Base-by-base conservation (phyloP, 768 basidiomycete genomes). In the Hericium alpestre region DNA sequence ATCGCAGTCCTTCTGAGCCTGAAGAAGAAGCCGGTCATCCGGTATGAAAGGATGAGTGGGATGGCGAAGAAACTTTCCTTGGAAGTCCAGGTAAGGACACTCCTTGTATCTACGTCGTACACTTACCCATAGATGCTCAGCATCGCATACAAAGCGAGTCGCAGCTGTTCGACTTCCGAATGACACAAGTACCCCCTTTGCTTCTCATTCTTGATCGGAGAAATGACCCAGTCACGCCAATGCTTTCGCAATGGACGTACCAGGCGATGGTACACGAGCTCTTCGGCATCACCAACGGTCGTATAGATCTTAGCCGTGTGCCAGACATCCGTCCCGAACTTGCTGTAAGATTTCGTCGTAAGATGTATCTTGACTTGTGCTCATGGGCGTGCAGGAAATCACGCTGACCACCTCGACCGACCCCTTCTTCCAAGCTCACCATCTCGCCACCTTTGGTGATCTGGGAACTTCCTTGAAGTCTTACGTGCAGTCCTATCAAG, bases 201-300 rank as follows among this genome's bases (percentile, higher is more conserved):
- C 74, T 99, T 38, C 78, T 99, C 53, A 90, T 99, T 61, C 78
- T 99, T 56, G 96, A 99, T 72, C 81, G 96, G 60, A 77, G 95
- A 61, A 97, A 96, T 70, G 96, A 99, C 66, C 96, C 96, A 2
- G 91, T 98, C 5, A 98, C 96, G 0, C 96, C 96, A 4, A 73
- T 98, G 39, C 77, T 98, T 32, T 92, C 92, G 2, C 96, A 97
- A 70, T 98, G 96, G 96, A 98, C 96, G 23, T 98, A 98, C 72
- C 95, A 98, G 69, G 96, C 95, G 1, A 97, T 98, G 94, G 96
- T 98, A 0, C 96, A 99, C 65, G 96, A 98, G 68, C 75, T 96
- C 13, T 72, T 98, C 7, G 87, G 90, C 2, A 96, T 99, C 49
- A 85, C 89, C 59, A 98, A 97, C 66, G 95, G 95, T 18, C 80